Percentiles rank a stretch among this genome's conserved stretches.
Evolutionary conservation across 768 basidiomycete genomes (phyloP).

Genomic region (Trametes meyenii): DNA sequence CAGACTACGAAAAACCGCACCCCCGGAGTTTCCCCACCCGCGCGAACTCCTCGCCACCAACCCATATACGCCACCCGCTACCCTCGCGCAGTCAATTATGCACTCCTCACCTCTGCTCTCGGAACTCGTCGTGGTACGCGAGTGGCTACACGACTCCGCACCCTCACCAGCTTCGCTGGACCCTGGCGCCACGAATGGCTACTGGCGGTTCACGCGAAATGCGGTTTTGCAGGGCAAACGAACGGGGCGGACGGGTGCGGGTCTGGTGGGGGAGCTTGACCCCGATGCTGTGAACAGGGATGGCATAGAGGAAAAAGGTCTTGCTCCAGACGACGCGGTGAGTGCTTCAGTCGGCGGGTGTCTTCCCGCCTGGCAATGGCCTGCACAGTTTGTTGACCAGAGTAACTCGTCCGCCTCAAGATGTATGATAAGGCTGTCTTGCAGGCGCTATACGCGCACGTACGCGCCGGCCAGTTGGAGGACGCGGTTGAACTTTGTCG

Average conservation of each 20-base stretch:
- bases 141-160: constrained; percentile 85
- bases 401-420: constrained; percentile 39
- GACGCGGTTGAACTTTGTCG: constrained; percentile 83
- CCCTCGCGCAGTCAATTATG: constrained; percentile 76
- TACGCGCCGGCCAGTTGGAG: constrained; percentile 84
- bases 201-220: constrained; percentile 84
- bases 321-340: constrained; percentile 82
- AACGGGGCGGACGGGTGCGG: constrained; percentile 49
- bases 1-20: constrained; percentile 71
- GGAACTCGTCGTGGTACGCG: constrained; percentile 81
- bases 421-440: constrained; percentile 79
- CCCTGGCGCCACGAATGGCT: constrained; percentile 78
- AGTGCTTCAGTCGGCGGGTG: constrained; percentile 30
- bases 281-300: constrained; percentile 71
- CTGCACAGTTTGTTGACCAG: background rate
- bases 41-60: constrained; percentile 64
- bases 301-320: constrained; percentile 50
- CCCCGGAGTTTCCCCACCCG: constrained; percentile 49
- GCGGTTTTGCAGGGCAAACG: constrained; percentile 65
- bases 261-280: constrained; percentile 70
- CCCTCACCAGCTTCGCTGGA: constrained; percentile 59
- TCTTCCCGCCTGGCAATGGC: background rate
- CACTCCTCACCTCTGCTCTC: constrained; percentile 64
- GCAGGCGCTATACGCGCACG: constrained; percentile 77
- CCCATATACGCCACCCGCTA: constrained; percentile 80